Conservation (phyloP, 768 basidiomycete species). For the Pulveroboletus sp. region DNA sequence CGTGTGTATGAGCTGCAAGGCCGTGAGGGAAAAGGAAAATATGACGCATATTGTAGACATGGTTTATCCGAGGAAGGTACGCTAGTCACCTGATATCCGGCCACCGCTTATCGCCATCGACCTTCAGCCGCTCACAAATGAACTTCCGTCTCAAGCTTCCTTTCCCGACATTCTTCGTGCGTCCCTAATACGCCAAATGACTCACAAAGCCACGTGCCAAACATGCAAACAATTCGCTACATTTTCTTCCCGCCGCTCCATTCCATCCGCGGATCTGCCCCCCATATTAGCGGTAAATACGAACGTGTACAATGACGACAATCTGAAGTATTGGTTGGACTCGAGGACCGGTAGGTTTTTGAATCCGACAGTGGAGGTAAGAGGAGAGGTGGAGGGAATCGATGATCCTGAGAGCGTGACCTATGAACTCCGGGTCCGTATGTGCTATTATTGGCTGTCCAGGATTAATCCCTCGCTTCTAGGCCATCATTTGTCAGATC, state of each 20-base stretch:
- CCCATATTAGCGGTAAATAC: constrained; percentile 86
- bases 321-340: constrained; percentile 73
- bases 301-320: constrained; percentile 72
- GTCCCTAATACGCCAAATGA: constrained; percentile 76
- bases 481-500: constrained; percentile 84
- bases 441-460: not conserved
- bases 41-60: constrained; percentile 83
- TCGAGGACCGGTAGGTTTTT: constrained; percentile 44
- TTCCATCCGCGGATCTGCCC: constrained; percentile 64
- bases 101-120: not conserved
- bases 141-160: constrained; percentile 38
- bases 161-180: constrained; percentile 67
- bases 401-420: constrained; percentile 52
- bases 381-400: constrained; percentile 55
- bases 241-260: constrained; percentile 67
- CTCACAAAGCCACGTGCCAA: constrained; percentile 84
- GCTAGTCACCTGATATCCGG: constrained; percentile 7
- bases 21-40: constrained; percentile 67
- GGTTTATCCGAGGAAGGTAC: constrained; percentile 79
- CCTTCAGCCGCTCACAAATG: constrained; percentile 34
- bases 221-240: constrained; percentile 74
- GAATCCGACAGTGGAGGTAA: constrained; percentile 49
- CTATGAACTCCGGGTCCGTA: constrained; percentile 72
- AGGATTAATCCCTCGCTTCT: not conserved
- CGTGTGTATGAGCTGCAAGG: constrained; percentile 71